Conservation (phyloP, 73 alveolate genomes). For the Paramecium biaurelia region DNA sequence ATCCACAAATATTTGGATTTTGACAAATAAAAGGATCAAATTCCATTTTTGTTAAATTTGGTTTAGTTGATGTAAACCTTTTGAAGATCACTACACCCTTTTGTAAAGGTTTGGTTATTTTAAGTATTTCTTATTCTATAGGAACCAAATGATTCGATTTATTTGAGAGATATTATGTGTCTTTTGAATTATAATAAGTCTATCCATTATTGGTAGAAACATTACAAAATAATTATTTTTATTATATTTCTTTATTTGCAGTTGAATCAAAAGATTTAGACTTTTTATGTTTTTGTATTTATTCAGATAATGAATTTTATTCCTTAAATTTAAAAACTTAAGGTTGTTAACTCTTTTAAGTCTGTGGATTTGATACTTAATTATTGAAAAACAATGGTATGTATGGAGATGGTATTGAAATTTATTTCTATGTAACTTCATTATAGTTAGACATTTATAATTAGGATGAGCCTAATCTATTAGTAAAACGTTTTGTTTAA, state of each 20-base stretch:
- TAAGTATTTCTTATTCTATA: neutral
- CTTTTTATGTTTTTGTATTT: neutral
- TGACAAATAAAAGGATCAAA: neutral
- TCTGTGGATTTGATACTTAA: neutral
- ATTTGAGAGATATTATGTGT: neutral
- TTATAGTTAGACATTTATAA: neutral
- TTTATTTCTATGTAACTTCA: neutral
- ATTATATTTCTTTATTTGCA: neutral
- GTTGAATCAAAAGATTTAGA: constrained; percentile 39
- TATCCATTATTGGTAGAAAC: neutral
- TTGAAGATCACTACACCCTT: neutral
- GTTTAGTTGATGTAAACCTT: constrained; percentile 3
- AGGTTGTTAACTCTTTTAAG: neutral
- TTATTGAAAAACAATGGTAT: neutral
- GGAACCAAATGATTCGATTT: neutral
- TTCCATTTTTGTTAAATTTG: neutral
- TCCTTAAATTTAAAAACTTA: neutral
- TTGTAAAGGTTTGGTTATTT: neutral
- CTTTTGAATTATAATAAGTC: neutral
- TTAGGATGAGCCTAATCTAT: neutral
- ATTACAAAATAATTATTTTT: neutral
- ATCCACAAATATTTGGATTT: constrained; percentile 27
- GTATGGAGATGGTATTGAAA: neutral
- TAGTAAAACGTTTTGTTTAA: neutral
- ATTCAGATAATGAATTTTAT: neutral